A percentile compares a stretch with the other conserved stretches of the same genome.
Conservation (phyloP, 768 basidiomycete genomes). For the Suillus tomentosus region DNA sequence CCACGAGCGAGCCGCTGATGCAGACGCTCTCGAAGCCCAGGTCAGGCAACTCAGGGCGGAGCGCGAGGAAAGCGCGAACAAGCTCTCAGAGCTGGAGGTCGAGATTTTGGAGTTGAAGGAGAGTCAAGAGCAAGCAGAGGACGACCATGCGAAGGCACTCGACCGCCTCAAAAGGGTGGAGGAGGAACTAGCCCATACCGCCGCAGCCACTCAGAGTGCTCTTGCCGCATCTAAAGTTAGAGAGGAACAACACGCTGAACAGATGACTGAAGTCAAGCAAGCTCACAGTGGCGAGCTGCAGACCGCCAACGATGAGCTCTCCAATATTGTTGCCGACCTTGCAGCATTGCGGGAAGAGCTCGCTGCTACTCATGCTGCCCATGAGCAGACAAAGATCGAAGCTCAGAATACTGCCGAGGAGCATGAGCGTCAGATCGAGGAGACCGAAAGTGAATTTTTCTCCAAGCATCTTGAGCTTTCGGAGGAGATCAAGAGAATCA, state of each 20-base stretch:
- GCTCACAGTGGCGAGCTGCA: slow-evolving; percentile 51
- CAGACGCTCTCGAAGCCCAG: slow-evolving; percentile 48
- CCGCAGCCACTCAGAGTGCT: slow-evolving; percentile 49
- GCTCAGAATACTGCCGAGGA: slow-evolving; percentile 47
- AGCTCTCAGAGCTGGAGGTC: slow-evolving; percentile 79
- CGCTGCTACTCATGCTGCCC: slow-evolving; percentile 42
- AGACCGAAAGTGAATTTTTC: slow-evolving; percentile 51
- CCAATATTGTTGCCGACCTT: slow-evolving; percentile 44
- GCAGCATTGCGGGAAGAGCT: slow-evolving; percentile 51
- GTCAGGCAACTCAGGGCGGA: slow-evolving; percentile 56
- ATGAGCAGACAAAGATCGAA: slow-evolving; percentile 50
- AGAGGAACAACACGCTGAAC: slow-evolving; percentile 45
- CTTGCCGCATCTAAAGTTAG: slow-evolving; percentile 48
- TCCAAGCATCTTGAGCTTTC: slow-evolving; percentile 53
- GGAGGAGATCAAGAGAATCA: slow-evolving; percentile 57
- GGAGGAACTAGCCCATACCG: slow-evolving; percentile 51
- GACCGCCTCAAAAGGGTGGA: slow-evolving; percentile 53
- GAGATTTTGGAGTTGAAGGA: slow-evolving; percentile 81
- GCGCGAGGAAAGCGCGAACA: slow-evolving; percentile 69
- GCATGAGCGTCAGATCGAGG: slow-evolving; percentile 51
- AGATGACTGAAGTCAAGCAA: slow-evolving; percentile 42
- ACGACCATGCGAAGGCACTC: slow-evolving; percentile 50
- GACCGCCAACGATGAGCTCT: slow-evolving; percentile 45
- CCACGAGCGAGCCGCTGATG: slow-evolving; percentile 46
- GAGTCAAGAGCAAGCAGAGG: slow-evolving; percentile 62